Conservation (phyloP, 768 basidiomycete species). For the Auricularia cornea region DNA sequence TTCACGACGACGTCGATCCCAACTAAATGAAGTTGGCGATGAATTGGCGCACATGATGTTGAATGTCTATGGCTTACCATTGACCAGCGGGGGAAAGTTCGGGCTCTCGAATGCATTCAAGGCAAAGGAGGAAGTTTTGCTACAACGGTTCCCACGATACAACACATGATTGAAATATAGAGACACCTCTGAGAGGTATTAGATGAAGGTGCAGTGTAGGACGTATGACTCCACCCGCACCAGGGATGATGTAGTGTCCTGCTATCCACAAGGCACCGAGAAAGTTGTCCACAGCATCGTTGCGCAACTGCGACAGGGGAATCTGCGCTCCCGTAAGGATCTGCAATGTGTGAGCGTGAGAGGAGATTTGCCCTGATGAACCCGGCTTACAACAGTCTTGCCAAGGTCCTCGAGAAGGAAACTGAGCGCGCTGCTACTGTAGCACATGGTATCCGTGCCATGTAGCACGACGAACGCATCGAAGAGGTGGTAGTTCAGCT, state of each 20-base stretch:
- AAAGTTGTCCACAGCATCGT: conserved; percentile 89
- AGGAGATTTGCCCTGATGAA: background rate
- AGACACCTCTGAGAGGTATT: conserved; percentile 46
- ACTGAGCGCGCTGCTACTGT: conserved; percentile 79
- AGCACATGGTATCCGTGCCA: conserved; percentile 89
- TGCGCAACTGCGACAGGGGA: conserved; percentile 82
- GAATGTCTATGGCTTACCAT: conserved; percentile 41
- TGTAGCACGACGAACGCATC: conserved; percentile 90
- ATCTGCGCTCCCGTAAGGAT: conserved; percentile 93
- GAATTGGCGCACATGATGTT: background rate
- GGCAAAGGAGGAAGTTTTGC: conserved; percentile 74
- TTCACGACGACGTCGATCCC: conserved; percentile 86
- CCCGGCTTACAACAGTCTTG: conserved; percentile 65
- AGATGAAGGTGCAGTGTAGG: background rate
- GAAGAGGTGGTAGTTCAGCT: conserved; percentile 77
- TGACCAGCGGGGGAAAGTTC: conserved; percentile 73
- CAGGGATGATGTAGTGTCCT: conserved; percentile 87
- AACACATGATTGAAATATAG: conserved; percentile 87
- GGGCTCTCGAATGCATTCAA: conserved; percentile 79
- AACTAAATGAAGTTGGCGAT: conserved; percentile 36
- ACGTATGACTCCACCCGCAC: conserved; percentile 27
- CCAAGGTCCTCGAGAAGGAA: conserved; percentile 90
- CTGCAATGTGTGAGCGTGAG: conserved; percentile 27
- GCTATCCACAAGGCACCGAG: conserved; percentile 84
- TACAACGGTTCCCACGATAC: conserved; percentile 78